Evolutionary conservation across 345 rosid species (phyloP), one percentile per base, ranked within the genome.

Genomic region (Alliaria petiolata): DNA sequence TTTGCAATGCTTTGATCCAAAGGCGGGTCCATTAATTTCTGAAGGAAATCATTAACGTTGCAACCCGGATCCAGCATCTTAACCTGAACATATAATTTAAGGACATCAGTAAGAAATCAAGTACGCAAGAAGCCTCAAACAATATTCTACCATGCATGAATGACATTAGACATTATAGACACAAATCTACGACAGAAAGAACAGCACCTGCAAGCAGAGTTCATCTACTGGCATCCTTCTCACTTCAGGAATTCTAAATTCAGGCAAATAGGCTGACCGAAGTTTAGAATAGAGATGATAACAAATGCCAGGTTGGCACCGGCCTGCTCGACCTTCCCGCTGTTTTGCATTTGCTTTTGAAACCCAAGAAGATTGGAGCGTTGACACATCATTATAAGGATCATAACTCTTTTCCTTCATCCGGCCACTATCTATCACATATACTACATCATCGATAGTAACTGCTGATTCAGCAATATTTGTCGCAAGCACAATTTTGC

Each of bases 281-380:
- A 83, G 80, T 76, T 85, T 88, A 4, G 99, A 89, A 83, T 77
- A 95, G 56, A 95, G 86, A 85, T 89, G 99, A 79, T 95, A 95
- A 73, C 99, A 95, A 26, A 85, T 78, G 61, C 99, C 99, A 57
- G 99, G 87, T 74, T 82, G 95, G 80, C 96, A 91, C 36, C 98
- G 95, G 17, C 99, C 99, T 54, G 99, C 96, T 71, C 99, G 91
- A 26, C 97, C 99, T 66, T 84, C 96, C 44, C 99, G 79, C 74
- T 95, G 99, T 85, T 82, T 95, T 57, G 97, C 92, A 84, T 88
- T 95, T 72, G 99, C 99, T 81, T 91, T 95, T 16, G 99, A 95
- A 19, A 89, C 80, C 99, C 99, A 95, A 35, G 91, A 83, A 68
- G 96, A 83, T 59, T 86, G 96, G 69, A 95, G 95, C 30, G 99